Percentiles rank a stretch among this genome's conserved stretches.
phyloP scores from a whole-genome alignment of 768 basidiomycete species.

The Naganishia vaughanmartiniae region DNA sequence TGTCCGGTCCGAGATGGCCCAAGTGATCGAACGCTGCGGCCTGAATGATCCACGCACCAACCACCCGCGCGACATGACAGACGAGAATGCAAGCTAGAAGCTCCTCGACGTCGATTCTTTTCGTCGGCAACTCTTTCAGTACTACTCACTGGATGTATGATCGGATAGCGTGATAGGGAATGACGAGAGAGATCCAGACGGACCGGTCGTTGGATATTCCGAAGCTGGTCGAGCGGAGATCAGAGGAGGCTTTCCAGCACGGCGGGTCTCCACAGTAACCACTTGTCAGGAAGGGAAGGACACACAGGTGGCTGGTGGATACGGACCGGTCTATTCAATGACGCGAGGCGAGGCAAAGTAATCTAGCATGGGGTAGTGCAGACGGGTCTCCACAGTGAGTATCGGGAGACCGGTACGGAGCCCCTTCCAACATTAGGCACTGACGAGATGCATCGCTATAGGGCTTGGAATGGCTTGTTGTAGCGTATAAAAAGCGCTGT shows the following conservation, averaged over 20 bases:
- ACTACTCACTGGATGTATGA: not conserved
- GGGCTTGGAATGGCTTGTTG: not conserved
- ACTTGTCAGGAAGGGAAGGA: not conserved
- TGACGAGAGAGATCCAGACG: not conserved
- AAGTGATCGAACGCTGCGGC: not conserved
- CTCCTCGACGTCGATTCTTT: not conserved
- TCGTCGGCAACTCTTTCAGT: not conserved
- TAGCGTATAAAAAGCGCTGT: not conserved
- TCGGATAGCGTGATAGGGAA: not conserved
- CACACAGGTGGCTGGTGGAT: not conserved
- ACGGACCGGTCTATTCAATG: not conserved
- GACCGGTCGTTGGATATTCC: slow-evolving; percentile 1
- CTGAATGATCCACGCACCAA: not conserved
- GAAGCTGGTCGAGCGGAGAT: not conserved
- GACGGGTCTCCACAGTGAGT: not conserved
- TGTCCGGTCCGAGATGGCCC: slow-evolving; percentile 4
- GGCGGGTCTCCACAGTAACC: not conserved
- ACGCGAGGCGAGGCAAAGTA: not conserved
- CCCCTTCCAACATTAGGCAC: not conserved
- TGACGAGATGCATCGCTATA: not conserved
- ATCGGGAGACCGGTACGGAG: not conserved
- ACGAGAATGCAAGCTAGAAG: not conserved
- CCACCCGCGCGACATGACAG: not conserved
- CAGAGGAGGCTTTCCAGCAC: not conserved
- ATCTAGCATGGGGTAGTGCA: not conserved